These are phyloP conservation scores for Monosporozyma yasuniensis DNA, from an alignment of 805 yeast genomes.

Conservation along the genomic window DNA sequence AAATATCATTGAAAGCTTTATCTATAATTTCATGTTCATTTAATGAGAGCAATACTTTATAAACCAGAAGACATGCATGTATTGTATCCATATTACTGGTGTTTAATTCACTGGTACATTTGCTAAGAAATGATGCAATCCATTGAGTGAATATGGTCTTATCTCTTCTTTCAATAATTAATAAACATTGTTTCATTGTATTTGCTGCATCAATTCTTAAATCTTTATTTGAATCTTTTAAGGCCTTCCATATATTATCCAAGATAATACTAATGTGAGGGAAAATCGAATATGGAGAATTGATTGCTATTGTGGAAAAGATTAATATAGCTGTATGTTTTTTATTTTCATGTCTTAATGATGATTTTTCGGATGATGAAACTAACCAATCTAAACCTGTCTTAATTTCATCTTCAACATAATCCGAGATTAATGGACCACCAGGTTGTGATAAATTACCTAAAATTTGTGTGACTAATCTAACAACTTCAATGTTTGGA, in stretches of 20 bases:
- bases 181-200: conserved; percentile 63
- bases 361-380: conserved; percentile 27
- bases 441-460: conserved; percentile 83
- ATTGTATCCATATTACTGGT: conserved; percentile 48
- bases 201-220: conserved; percentile 75
- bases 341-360: conserved; percentile 57
- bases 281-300: conserved; percentile 72
- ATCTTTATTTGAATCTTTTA: conserved; percentile 60
- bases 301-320: conserved; percentile 68
- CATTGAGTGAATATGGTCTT: conserved; percentile 57
- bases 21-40: conserved; percentile 59
- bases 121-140: conserved; percentile 57
- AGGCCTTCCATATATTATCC: conserved; percentile 74
- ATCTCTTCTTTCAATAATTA: conserved; percentile 70
- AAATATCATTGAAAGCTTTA: conserved; percentile 61
- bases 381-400: conserved; percentile 82
- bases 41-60: conserved; percentile 58
- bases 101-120: conserved; percentile 46
- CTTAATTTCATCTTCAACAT: conserved; percentile 83
- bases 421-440: conserved; percentile 76
- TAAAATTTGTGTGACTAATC: conserved; percentile 69
- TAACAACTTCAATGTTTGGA: conserved; percentile 70
- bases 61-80: conserved; percentile 75
- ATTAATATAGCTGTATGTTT: conserved; percentile 83
- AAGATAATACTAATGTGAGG: conserved; percentile 65